Evolutionary conservation across 805 yeast species (phyloP).

Genomic region (Torulaspora gathmanii): DNA sequence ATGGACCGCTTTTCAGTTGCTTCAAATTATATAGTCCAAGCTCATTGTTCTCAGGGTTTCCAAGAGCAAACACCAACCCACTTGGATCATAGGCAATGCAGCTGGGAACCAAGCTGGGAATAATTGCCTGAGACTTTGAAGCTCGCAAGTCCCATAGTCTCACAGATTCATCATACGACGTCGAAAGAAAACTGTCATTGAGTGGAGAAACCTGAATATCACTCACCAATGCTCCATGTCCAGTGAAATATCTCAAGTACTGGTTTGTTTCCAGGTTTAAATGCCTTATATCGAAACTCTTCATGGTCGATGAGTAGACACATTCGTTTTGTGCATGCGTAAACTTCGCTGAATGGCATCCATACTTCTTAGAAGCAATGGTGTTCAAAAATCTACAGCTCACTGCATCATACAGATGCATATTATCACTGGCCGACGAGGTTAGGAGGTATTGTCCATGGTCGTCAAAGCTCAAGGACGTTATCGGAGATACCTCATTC

Average conservation of each 20-base stretch:
- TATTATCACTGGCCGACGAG: constrained; percentile 73
- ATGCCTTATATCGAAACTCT: constrained; percentile 70
- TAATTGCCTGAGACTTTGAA: constrained; percentile 57
- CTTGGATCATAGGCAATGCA: constrained; percentile 76
- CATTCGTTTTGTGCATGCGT: constrained; percentile 70
- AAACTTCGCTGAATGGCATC: constrained; percentile 81
- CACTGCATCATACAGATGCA: constrained; percentile 76
- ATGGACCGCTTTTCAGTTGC: constrained; percentile 55
- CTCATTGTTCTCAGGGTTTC: constrained; percentile 40
- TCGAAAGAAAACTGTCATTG: constrained; percentile 57
- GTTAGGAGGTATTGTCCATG: constrained; percentile 73
- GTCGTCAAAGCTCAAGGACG: constrained; percentile 75
- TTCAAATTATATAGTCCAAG: constrained; percentile 60
- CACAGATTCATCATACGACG: constrained; percentile 73
- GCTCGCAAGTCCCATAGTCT: constrained; percentile 83
- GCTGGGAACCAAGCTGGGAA: constrained; percentile 51
- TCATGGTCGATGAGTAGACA: constrained; percentile 78
- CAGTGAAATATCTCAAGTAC: constrained; percentile 79
- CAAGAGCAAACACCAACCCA: constrained; percentile 76
- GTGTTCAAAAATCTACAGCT: constrained; percentile 65
- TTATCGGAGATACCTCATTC: constrained; percentile 49
- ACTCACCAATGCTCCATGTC: constrained; percentile 75
- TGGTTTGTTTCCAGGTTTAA: constrained; percentile 72
- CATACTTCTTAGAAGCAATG: constrained; percentile 82
- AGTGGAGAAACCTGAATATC: constrained; percentile 69